Evolutionary conservation across 2,329 filamentous ascomycete species (phyloP).

Genomic region (Trichoderma breve): DNA sequence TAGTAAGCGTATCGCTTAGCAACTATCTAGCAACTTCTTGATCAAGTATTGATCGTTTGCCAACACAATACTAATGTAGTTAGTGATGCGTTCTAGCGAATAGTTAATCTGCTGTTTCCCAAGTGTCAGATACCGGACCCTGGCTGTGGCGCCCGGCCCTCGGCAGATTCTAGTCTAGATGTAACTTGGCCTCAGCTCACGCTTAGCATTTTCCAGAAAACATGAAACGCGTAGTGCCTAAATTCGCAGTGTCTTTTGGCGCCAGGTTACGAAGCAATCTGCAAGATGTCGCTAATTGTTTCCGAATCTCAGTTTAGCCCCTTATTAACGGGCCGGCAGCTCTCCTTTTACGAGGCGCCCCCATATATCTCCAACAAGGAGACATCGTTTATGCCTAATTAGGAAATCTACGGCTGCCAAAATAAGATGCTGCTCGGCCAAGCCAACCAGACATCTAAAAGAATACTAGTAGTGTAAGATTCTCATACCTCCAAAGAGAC

Average conservation of each 20-base stretch:
- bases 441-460: neutral
- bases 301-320: neutral
- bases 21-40: neutral
- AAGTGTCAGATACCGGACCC: neutral
- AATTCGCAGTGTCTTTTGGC: neutral
- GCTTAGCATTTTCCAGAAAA: neutral
- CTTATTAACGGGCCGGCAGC: neutral
- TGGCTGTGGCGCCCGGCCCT: neutral
- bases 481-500: neutral
- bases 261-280: neutral
- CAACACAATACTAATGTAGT: neutral
- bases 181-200: neutral
- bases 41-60: neutral
- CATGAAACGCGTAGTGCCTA: neutral
- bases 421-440: neutral
- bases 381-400: neutral
- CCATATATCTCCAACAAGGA: neutral
- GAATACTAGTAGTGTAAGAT: neutral
- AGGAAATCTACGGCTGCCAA: conserved; percentile 4
- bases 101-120: neutral
- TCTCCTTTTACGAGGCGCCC: neutral
- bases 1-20: neutral
- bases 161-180: neutral
- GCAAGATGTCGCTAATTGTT: neutral
- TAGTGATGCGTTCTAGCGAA: neutral